These are phyloP conservation scores for Entomortierella lignicola DNA, from an alignment of 192 early-diverging fungal genomes.

Conservation along the genomic window DNA sequence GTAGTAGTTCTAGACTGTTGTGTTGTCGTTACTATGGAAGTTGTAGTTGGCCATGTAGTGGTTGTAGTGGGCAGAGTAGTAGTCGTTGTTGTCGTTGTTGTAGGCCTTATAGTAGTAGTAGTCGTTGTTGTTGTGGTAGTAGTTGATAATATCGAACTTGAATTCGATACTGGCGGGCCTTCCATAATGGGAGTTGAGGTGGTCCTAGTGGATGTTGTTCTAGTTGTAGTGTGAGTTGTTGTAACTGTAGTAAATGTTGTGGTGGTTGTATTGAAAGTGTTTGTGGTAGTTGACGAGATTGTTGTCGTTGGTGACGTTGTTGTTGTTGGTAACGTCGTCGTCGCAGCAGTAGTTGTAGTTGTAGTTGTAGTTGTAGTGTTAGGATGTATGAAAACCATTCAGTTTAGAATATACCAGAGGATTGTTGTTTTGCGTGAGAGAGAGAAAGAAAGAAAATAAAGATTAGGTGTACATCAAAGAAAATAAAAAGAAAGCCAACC, in stretches of 20 bases:
- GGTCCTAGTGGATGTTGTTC: background rate
- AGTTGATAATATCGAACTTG: no score
- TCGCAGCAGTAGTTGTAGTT: background rate
- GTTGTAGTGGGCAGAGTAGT: background rate
- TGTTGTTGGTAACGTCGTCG: background rate
- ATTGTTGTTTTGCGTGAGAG: no score
- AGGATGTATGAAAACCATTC: no score
- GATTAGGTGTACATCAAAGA: no score
- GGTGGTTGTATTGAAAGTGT: constrained; percentile 3
- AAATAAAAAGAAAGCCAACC: no score
- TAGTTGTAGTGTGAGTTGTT: background rate
- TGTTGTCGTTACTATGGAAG: background rate
- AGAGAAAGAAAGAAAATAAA: no score
- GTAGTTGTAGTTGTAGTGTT: constrained; percentile 8
- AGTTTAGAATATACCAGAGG: no score
- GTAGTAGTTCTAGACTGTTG: background rate
- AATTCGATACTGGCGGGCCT: no score
- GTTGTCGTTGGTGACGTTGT: constrained; percentile 4
- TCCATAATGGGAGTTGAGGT: no score
- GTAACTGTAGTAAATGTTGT: background rate
- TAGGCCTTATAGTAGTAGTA: background rate
- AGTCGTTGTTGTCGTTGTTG: constrained; percentile 3
- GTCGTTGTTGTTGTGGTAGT: constrained; percentile 3
- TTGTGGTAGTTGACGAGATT: background rate
- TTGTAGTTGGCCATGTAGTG: background rate